These are phyloP conservation scores for Blastocladiella emersonii DNA, from an alignment of 371 early-diverging fungal species.

Conservation along the genomic window DNA sequence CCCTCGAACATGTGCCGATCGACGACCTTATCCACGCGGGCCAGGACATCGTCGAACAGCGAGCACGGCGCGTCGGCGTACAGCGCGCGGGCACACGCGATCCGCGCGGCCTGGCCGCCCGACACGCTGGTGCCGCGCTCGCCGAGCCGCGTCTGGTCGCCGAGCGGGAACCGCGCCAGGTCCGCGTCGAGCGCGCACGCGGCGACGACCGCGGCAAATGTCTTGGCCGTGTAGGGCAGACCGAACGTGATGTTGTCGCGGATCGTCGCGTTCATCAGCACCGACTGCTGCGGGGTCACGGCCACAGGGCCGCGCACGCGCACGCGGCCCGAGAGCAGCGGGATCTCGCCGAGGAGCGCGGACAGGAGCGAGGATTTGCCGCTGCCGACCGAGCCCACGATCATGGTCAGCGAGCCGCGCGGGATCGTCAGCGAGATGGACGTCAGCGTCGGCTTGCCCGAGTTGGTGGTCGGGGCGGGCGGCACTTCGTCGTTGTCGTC, in stretches of 20 bases:
- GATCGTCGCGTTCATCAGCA: conserved; percentile 15
- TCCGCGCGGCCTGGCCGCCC: conserved; percentile 27
- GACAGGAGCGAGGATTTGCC: conserved; percentile 26
- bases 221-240: conserved; percentile 1
- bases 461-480: not conserved
- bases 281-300: conserved; percentile 10
- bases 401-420: conserved; percentile 12
- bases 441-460: not conserved
- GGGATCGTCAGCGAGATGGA: conserved; percentile 17
- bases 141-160: conserved; percentile 21
- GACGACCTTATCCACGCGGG: conserved; percentile 88
- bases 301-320: conserved; percentile 4
- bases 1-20: conserved; percentile 65
- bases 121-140: conserved; percentile 26
- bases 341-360: conserved; percentile 26
- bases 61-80: conserved; percentile 67
- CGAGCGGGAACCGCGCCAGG: conserved; percentile 14
- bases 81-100: conserved; percentile 58
- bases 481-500: no score
- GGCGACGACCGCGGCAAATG: conserved; percentile 20
- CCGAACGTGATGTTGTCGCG: conserved; percentile 12
- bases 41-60: conserved; percentile 62
- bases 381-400: conserved; percentile 28
- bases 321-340: not conserved
- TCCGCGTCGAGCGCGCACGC: conserved; percentile 18